Base-by-base conservation (phyloP, 1,139 yeast species). In the Magnusiomyces suaveolens region DNA sequence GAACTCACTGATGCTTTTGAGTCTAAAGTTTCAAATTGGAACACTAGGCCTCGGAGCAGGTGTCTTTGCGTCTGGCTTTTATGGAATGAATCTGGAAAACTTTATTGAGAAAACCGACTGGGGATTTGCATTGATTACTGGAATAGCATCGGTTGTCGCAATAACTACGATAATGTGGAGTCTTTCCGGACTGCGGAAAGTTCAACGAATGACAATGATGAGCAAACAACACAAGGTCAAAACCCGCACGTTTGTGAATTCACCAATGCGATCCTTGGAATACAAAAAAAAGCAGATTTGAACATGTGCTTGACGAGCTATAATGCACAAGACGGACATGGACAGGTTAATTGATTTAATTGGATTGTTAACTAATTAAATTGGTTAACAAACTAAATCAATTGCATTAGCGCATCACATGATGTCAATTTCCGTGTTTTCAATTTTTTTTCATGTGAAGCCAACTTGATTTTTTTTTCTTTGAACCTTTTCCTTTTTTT, bases 41-140 rank as follows among this genome's bases (percentile, higher is more conserved):
- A 87, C 97, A 0, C 70, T 94, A 51, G 96, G 96, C 0, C 77
- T 85, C 56, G 83, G 96, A 2, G 89, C 90, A 16, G 96, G 96
- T 0, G 84, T 87, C 0, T 71, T 84, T 25, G 68, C 86, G n/a
- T 81, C 92, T 1, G 96, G 97, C 0, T 75, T 92, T 57, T 94
- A 89, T 67, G 99, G 99, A 44, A 94, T 94, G 98, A 94, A 94
- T 67, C 73, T 94, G 68, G 84, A 85, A 64, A 94, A 92, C 65
- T 89, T 84, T 65, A 83, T 92, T 20, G 99, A 94, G 68, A 95
- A 89, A 43, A 78, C 87, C 2, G 68, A 72, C 43, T 69, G 75
- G 60, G 95, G 95, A 1, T 87, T 85, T 67, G 80, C 78, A 0
- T 69, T 77, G 0, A 86, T 87, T 12, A 80, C 89, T 29, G 76